Evolutionary conservation across 2,329 filamentous ascomycete species (phyloP), one percentile per base, ranked within the genome.

Genomic region (Hypoxylon sp.): DNA sequence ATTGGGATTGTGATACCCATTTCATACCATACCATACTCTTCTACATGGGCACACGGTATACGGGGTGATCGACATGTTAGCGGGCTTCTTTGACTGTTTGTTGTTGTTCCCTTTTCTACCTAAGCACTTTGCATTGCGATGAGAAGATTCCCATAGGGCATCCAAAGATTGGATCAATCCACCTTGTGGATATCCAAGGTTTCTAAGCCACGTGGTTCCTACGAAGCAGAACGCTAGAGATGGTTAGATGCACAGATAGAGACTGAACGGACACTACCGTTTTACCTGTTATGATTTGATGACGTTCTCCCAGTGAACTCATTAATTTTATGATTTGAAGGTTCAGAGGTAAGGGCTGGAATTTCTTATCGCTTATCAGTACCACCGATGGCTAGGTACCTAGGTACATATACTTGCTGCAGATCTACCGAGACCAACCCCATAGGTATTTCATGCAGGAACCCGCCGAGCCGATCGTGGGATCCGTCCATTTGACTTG

Each of bases 1-100:
- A 61, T 55, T 55, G 62, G 68, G 60, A 68, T 63, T 68, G 41
- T 64, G 68, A 70, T 68, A 68, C 68, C 65, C 60, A 52, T 69
- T 63, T 52, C 41, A 41, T 61, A 59, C 65, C 60, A 52, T 69
- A 61, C 47, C 41, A 41, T 61, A 59, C 45, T 55, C 52, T 56
- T 32, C 37, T 37, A 34, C 29, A 41, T 7, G 54, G 29, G 50
- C 48, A 53, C 27, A 32, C 43, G 52, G 37, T 34, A 47, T 56
- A 50, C 21, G 43, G 29, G 34, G 32, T 23, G 39, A 19, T 43
- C 29, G 14, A 56, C 27, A 23, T 43, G 30, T 7, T 45, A 25
- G 52, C 27, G n/a, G 8, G n/a, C 4, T 43, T 43, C n/a, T n/a
- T 54, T n/a, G n/a, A 11, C 11, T 5, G 16, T 45, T 9, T 9